These are phyloP conservation scores for Bolboschoenoplectus hybrid DNA, from an alignment of 202 grass and related monocot genomes.

Conservation along the genomic window DNA sequence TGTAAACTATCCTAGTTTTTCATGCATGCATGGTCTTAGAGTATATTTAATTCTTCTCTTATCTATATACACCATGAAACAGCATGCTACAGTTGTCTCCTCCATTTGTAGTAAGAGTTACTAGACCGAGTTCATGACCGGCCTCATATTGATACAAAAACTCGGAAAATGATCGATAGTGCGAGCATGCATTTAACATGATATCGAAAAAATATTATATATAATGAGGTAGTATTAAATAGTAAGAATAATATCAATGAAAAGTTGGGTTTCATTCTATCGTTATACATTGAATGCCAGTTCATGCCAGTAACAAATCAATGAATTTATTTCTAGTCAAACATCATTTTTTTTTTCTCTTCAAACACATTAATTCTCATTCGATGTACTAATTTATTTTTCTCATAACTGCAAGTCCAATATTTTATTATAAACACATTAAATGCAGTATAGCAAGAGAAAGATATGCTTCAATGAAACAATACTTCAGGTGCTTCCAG, in stretches of 20 bases:
- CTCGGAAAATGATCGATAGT: neutral
- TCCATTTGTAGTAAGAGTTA: neutral
- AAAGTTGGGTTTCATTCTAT: neutral
- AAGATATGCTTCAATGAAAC: neutral
- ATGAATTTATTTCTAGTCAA: conserved; percentile 2
- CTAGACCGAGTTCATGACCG: neutral
- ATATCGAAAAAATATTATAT: neutral
- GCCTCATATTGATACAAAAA: neutral
- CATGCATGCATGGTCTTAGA: neutral
- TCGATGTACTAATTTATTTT: neutral
- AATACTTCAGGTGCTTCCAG: neutral
- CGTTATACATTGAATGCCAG: neutral
- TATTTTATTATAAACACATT: neutral
- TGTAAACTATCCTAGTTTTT: neutral
- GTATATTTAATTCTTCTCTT: neutral
- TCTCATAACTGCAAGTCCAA: neutral
- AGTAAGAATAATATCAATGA: neutral
- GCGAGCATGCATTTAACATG: neutral
- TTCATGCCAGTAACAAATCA: neutral
- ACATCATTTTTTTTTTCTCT: neutral
- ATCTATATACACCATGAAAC: neutral
- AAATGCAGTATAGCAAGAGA: neutral
- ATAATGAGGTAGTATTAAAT: conserved; percentile 6
- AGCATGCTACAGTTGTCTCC: neutral
- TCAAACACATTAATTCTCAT: conserved; percentile 17